Evolutionary conservation across 2,329 filamentous ascomycete genomes (phyloP), one percentile per base, ranked within the genome.

Genomic region (Phoma sp.): DNA sequence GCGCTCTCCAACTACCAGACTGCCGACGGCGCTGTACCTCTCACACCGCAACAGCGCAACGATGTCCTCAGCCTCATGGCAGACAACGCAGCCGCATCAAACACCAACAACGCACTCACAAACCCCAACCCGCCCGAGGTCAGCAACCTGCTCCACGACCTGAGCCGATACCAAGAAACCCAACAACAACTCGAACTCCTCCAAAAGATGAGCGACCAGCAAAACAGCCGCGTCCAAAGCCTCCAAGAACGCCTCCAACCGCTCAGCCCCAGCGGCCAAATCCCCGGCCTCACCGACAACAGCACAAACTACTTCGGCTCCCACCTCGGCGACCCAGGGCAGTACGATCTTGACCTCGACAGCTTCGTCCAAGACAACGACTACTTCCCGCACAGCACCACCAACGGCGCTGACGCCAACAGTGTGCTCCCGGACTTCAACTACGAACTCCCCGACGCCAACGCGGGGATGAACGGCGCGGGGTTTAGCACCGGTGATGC

Each of bases 121-220:
- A 82, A 80, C 14, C 83, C 84, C 3, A 79, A 75, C 11, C 72
- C 84, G 0, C 83, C 84, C 0, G 76, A 80, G 1, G 81, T 84
- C 75, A 80, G 81, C 1, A 77, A 78, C n/a, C 77, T 91, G 17
- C 81, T 84, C 73, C 81, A 83, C 1, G 77, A 80, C 12, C 77
- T 91, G 17, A 81, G 84, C 43, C 82, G 87, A 32, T 84, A 95
- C 57, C 84, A 82, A 38, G 84, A 84, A 56, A 93, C 89, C 4
- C 83, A 89, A 57, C 81, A 88, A 12, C 90, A 96, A 58, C 84
- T 97, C 23, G 90, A 95, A 45, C 83, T 89, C 25, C 81, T 98
- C 2, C 86, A 91, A 59, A 88, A 87, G 36, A 80, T 96, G 66
- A 91, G 96, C 69, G 84, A 86, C 20, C 87, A 93, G 55, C 92